phyloP scores from a whole-genome alignment of 768 basidiomycete species.

The Omphalotus guepiniiformis region DNA sequence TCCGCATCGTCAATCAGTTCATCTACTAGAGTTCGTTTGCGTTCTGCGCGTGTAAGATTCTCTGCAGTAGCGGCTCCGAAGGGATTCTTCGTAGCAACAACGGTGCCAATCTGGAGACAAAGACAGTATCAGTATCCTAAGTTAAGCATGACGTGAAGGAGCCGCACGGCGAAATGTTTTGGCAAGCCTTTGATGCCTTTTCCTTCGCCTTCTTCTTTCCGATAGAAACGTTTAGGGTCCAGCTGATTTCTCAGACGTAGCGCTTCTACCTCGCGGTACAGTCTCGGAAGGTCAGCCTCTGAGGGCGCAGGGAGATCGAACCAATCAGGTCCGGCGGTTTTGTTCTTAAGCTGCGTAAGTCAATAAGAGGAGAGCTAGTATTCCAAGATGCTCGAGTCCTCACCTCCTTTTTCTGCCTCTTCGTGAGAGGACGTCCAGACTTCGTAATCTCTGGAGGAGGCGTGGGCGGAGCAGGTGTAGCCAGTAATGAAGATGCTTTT shows the following conservation, averaged over 20 bases:
- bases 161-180: conserved; percentile 87
- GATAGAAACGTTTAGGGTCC: conserved; percentile 89
- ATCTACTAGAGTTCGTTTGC: conserved; percentile 83
- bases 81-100: conserved; percentile 64
- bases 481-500: conserved; percentile 43
- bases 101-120: conserved; percentile 65
- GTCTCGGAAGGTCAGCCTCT: conserved; percentile 71
- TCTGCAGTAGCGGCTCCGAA: conserved; percentile 68
- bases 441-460: conserved; percentile 57
- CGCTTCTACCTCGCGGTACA: conserved; percentile 85
- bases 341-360: conserved; percentile 52
- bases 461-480: conserved; percentile 55
- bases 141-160: conserved; percentile 1
- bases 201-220: conserved; percentile 81
- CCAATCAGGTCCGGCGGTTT: conserved; percentile 79
- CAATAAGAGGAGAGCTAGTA: conserved; percentile 5
- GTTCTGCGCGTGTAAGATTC: conserved; percentile 62
- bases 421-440: conserved; percentile 65
- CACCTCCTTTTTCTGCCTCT: conserved; percentile 69
- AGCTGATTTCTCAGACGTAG: conserved; percentile 82
- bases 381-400: not conserved
- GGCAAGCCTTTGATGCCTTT: conserved; percentile 82
- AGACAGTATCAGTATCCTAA: not conserved
- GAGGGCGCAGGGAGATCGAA: conserved; percentile 84
- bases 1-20: conserved; percentile 88